A percentile compares a stretch with the other conserved stretches of the same genome.
These are phyloP conservation scores for Carex pumila DNA, from an alignment of 176 grass and related monocot genomes.

Conservation along the genomic window DNA sequence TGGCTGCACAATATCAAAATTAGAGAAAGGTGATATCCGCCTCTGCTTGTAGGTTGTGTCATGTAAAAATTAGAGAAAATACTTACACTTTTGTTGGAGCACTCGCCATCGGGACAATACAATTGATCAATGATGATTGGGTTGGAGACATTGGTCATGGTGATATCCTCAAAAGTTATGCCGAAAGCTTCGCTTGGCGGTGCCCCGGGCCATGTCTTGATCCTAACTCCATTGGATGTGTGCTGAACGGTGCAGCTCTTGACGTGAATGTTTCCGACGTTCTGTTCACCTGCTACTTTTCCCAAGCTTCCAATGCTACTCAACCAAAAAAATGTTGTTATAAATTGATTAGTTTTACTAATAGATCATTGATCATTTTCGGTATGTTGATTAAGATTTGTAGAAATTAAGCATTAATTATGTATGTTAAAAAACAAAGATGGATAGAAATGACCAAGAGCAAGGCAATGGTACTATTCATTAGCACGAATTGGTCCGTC, in stretches of 20 bases:
- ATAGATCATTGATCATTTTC: too few relatives aligned
- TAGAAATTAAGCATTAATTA: too few relatives aligned
- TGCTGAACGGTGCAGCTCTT: constrained; percentile 16
- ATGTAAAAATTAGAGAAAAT: background rate
- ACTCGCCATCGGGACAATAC: constrained; percentile 18
- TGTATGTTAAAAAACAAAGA: too few relatives aligned
- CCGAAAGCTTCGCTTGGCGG: constrained; percentile 24
- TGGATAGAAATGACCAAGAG: too few relatives aligned
- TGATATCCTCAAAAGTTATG: constrained; percentile 31
- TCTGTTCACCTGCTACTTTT: constrained; percentile 19
- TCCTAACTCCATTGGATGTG: constrained; percentile 30
- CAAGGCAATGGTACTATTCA: too few relatives aligned
- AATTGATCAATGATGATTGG: constrained; percentile 38
- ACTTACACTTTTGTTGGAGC: constrained; percentile 6
- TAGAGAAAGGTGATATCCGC: background rate
- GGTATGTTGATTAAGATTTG: too few relatives aligned
- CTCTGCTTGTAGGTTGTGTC: background rate
- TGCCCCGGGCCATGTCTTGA: constrained; percentile 40
- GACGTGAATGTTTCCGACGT: constrained; percentile 22
- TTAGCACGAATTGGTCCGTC: too few relatives aligned
- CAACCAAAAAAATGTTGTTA: background rate
- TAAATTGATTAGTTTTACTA: background rate
- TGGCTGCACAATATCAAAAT: constrained; percentile 18
- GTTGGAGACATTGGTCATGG: constrained; percentile 24
- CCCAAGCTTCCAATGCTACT: constrained; percentile 35